Base-by-base conservation (phyloP, 2,329 filamentous ascomycete species). In the Mariannaea sp. region DNA sequence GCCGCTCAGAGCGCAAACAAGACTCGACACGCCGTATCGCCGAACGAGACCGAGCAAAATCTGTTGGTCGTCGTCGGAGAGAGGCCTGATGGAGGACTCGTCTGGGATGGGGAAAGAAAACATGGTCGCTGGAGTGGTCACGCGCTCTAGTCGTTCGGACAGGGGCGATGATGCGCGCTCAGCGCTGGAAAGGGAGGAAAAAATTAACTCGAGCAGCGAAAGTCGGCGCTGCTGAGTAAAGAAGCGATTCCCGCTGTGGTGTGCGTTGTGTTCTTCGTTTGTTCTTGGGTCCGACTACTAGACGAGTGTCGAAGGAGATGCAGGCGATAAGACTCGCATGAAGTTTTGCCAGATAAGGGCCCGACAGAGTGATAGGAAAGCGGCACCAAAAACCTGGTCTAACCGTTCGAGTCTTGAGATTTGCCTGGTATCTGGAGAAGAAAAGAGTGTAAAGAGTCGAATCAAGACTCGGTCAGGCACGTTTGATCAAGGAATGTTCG, bases 1-100 rank as follows among this genome's bases (percentile, higher is more conserved):
- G 50, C 70, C 70, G 16, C 67, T 71, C 46, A 75, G 45, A 40
- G 72, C 71, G 55, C 67, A 72, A n/a, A 70, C 58, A 14, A 75
- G 65, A 49, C 71, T 74, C 2, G 67, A 66, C 24, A 73, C 64
- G 29, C 72, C 72, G 62, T 75, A 74, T 44, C 71, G 70, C 47
- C 72, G 71, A 6, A 71, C 68, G 17, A 75, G 70, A 16, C 65
- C 64, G 20, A 73, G 48, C 22, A 75, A 66, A 17, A 71, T 60
- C 38, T 73, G 72, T 56, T 73, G 72, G 54, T 75, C 72, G 40
- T 74, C 72, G 7, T 74, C 72, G 27, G 68, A 56, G 47, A 75
- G 53, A n/a, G 70, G 66, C 42, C 70, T 69, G 52, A 72, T 62
- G 53, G 61, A 66, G 55, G 65, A 61, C 43, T 75, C 72, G 30